These are phyloP conservation scores for Nemania sp. DNA, from an alignment of 2,329 filamentous ascomycete species.

Conservation along the genomic window DNA sequence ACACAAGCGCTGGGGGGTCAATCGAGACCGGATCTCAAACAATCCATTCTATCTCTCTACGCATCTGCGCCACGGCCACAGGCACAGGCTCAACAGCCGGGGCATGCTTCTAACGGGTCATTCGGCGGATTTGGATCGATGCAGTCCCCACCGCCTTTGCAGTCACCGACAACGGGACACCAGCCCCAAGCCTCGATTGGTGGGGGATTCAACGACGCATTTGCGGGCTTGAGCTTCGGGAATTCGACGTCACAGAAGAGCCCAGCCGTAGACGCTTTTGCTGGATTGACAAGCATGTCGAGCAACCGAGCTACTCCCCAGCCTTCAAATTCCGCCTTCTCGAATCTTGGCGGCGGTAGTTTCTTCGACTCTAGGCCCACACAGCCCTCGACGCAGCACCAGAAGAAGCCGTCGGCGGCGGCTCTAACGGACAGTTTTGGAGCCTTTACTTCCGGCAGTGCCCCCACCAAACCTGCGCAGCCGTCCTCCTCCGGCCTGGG, in stretches of 20 bases:
- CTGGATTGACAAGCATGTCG: slow-evolving; percentile 42
- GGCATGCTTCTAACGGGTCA: slow-evolving; percentile 63
- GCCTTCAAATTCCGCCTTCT: slow-evolving; percentile 50
- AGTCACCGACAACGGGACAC: slow-evolving; percentile 58
- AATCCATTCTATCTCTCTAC: slow-evolving; percentile 95
- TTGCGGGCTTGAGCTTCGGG: slow-evolving; percentile 69
- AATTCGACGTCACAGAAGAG: slow-evolving; percentile 50
- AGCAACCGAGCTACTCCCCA: slow-evolving; percentile 45
- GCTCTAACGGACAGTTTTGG: slow-evolving; percentile 66
- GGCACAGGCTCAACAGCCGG: slow-evolving; percentile 48
- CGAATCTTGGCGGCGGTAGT: slow-evolving; percentile 66
- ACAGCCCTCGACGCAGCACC: slow-evolving; percentile 58
- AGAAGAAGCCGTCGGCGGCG: slow-evolving; percentile 47
- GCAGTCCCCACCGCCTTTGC: slow-evolving; percentile 56
- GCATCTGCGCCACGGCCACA: slow-evolving; percentile 78
- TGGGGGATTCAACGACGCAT: slow-evolving; percentile 79
- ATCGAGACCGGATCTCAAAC: slow-evolving; percentile 91
- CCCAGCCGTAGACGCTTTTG: slow-evolving; percentile 45
- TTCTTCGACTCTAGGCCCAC: slow-evolving; percentile 81
- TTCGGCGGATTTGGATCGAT: slow-evolving; percentile 75
- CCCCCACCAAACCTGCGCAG: slow-evolving; percentile 49
- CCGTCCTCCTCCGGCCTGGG: slow-evolving; percentile 64
- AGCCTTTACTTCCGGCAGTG: slow-evolving; percentile 56
- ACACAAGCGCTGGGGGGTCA: slow-evolving; percentile 63
- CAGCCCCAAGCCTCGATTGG: slow-evolving; percentile 53